phyloP scores from a whole-genome alignment of 164 flowering plant genomes.

The Sextonia rubra region DNA sequence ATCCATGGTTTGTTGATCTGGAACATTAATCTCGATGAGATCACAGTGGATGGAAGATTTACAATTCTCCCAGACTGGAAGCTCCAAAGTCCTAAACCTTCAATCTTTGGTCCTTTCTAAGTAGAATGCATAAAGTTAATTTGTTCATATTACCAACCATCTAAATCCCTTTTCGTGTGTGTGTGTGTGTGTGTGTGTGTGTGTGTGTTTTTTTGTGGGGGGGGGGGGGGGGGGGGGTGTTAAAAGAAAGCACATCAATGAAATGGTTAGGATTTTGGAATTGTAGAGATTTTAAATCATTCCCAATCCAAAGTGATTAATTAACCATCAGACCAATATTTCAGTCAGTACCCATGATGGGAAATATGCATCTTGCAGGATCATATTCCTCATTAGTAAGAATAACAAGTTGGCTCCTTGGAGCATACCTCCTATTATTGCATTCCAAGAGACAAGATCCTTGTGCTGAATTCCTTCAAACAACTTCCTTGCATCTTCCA shows the following conservation, averaged over 20 bases:
- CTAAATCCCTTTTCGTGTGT: too few relatives aligned
- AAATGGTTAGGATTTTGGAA: neutral
- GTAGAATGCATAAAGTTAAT: too few relatives aligned
- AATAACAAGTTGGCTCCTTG: neutral
- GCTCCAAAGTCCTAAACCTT: too few relatives aligned
- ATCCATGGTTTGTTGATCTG: neutral
- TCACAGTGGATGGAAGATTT: too few relatives aligned
- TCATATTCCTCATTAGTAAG: neutral
- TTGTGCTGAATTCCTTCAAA: conserved; percentile 31
- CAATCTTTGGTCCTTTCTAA: too few relatives aligned
- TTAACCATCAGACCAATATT: neutral
- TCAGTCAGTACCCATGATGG: neutral
- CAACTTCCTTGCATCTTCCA: conserved; percentile 33
- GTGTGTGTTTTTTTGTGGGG: too few relatives aligned
- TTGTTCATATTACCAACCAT: too few relatives aligned
- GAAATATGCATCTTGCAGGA: neutral
- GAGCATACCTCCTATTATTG: conserved; percentile 41
- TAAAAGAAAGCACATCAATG: too few relatives aligned
- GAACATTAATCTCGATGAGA: neutral
- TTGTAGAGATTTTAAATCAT: neutral
- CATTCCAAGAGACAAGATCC: conserved; percentile 46
- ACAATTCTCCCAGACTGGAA: too few relatives aligned
- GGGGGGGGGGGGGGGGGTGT: too few relatives aligned
- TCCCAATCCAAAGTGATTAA: neutral
- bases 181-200: too few relatives aligned